Percentiles rank a stretch among this genome's conserved stretches.
phyloP scores from a whole-genome alignment of 2,329 filamentous ascomycete genomes.

The Colletotrichum sansevieriae region DNA sequence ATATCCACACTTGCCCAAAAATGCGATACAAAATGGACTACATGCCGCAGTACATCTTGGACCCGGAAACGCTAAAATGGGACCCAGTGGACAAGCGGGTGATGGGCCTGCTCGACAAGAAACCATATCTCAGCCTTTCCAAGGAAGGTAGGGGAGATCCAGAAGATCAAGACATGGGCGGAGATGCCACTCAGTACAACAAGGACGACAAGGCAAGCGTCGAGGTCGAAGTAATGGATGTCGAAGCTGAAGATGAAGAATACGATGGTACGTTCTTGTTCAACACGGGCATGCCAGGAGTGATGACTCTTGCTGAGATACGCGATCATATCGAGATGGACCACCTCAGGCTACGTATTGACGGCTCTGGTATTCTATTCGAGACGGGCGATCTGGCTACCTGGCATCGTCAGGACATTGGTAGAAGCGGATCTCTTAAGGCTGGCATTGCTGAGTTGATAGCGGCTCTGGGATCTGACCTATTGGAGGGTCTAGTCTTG shows the following conservation, averaged over 20 bases:
- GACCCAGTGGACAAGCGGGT: slow-evolving; percentile 67
- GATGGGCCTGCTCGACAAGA: slow-evolving; percentile 63
- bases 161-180: slow-evolving; percentile 42
- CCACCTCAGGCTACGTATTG: slow-evolving; percentile 67
- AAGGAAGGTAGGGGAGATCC: slow-evolving; percentile 45
- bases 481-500: slow-evolving; percentile 69
- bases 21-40: slow-evolving; percentile 91
- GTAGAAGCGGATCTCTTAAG: slow-evolving; percentile 64
- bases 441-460: slow-evolving; percentile 75
- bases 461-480: slow-evolving; percentile 73
- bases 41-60: slow-evolving; percentile 78
- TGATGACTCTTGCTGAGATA: slow-evolving; percentile 69
- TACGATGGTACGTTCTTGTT: slow-evolving; percentile 61
- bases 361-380: slow-evolving; percentile 53
- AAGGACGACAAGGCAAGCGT: slow-evolving; percentile 42
- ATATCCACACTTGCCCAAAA: slow-evolving; percentile 84
- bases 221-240: slow-evolving; percentile 38
- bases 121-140: slow-evolving; percentile 68
- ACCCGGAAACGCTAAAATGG: slow-evolving; percentile 76
- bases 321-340: slow-evolving; percentile 69
- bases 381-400: slow-evolving; percentile 65
- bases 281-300: slow-evolving; percentile 74
- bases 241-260: slow-evolving; percentile 24
- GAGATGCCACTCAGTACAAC: slow-evolving; percentile 31
- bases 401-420: slow-evolving; percentile 69